Conservation (phyloP, 2,329 filamentous ascomycete genomes). For the Sporothrix mexicana region DNA sequence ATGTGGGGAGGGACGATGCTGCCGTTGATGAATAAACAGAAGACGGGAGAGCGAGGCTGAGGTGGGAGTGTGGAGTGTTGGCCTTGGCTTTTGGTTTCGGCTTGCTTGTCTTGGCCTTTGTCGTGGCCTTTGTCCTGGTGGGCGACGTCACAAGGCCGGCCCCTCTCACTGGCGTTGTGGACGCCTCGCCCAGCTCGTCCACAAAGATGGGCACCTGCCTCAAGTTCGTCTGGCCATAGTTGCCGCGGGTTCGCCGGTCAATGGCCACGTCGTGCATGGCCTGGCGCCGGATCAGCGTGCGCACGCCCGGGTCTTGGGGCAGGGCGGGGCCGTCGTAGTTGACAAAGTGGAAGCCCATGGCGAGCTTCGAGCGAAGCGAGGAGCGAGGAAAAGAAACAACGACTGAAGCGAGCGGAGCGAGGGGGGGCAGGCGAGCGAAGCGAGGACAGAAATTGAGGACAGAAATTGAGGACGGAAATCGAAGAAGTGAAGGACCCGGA, state of each 20-base stretch:
- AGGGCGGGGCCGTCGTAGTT: conserved; percentile 17
- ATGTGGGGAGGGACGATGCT: neutral
- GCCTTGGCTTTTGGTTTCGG: neutral
- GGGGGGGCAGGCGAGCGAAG: neutral
- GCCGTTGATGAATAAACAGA: neutral
- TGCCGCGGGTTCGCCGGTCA: neutral
- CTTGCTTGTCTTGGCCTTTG: neutral
- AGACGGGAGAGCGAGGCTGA: neutral
- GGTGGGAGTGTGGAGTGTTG: neutral
- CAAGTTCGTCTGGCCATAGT: neutral
- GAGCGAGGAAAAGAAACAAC: neutral
- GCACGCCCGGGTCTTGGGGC: neutral
- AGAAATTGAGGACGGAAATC: neutral
- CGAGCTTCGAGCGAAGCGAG: neutral
- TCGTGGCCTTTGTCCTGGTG: neutral
- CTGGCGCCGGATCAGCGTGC: conserved; percentile 17
- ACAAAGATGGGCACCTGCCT: conserved; percentile 3
- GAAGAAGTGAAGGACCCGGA: neutral
- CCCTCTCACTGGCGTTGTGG: neutral
- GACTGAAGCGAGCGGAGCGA: neutral
- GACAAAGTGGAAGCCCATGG: conserved; percentile 15
- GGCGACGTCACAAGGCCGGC: neutral
- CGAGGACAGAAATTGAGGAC: neutral
- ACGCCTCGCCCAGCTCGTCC: neutral
- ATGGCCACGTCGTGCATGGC: conserved; percentile 21